Evolutionary conservation across 441 rosid genomes (phyloP), one percentile per base, ranked within the genome.

Genomic region (Pelargonium cotyledonis): DNA sequence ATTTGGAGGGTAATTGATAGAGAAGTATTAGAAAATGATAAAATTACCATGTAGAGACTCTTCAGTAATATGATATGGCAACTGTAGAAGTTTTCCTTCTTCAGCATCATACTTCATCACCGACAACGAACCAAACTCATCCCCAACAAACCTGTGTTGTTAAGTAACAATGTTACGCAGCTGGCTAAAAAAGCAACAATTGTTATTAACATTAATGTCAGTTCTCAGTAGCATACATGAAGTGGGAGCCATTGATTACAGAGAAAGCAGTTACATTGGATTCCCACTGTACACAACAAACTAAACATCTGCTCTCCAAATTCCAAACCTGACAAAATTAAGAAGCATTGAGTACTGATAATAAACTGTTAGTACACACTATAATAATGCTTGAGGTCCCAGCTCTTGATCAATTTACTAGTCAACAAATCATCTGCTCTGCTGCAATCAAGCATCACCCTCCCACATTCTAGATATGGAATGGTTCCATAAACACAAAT

Each of bases 211-310:
- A 21, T 60, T 61, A 26, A 49, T 64, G 63, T 43, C 65, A 47
- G 35, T 65, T 74, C 67, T 46, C 51, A 69, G 75, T 64, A 60
- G 55, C 68, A 23, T 83, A 87, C 92, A 87, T 85, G 83, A 78
- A 85, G 70, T 77, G 74, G 66, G 89, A 85, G 80, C 85, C 85
- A 67, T 66, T 78, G 72, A 87, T 85, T 63, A 82, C 83, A 51
- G 85, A 72, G 75, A 87, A 87, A 69, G 89, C 86, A 63, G 92
- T 87, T 71, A 87, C 85, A 71, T 81, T 87, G 69, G 89, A 87
- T 67, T 84, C 92, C 92, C 92, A 87, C 53, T 44, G 75, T 72
- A 85, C 66, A 72, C 70, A 80, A 46, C 85, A 84, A 31, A 74
- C 75, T 64, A 77, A 67, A 60, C 70, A 65, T 74, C 92, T 79